Base-by-base conservation (phyloP, 768 basidiomycete genomes). In the Terana coerulea region DNA sequence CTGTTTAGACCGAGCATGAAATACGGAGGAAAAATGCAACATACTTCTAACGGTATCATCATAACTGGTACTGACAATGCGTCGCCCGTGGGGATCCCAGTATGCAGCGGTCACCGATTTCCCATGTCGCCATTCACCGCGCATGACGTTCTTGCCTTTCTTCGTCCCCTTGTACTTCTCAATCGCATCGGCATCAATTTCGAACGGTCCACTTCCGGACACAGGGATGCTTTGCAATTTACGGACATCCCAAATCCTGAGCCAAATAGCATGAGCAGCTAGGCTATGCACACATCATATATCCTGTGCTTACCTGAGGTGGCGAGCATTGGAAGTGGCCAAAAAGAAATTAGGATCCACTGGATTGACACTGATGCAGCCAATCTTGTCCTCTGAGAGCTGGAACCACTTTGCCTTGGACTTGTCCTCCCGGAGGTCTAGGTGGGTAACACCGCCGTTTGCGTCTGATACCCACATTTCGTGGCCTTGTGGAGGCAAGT, bases 381-480 rank as follows among this genome's bases (percentile, higher is more conserved):
- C 91, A 57, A 93, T 84, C 63, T 92, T 92, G 50, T 77, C 72
- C 12, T 83, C 76, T 3, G 86, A 84, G 10, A 91, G 65, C 31
- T 72, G 77, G 57, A 86, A 90, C 67, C 85, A 72, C 37, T 77
- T 73, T 5, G 76, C 74, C 30, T 78, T 78, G 1, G 74, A 73
- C 41, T 75, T 71, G 61, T 69, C 67, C 31, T 88, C 77, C 14
- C 91, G 83, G 31, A 91, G 69, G 64, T 93, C 91, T 19, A 88
- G 67, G 55, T 89, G 90, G 6, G 86, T 88, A 4, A 81, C 72
- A 21, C 88, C 85, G 14, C 91, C 91, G 6, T 67, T 57, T 2
- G 71, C 75, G 63, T 93, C 91, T 1, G 88, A 88, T 47, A 92
- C 76, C 91, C 91, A 93, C 77, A 93, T 79, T 62, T 91, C 89